These are phyloP conservation scores for Teunomyces cretensis DNA, from an alignment of 805 yeast species.

Conservation along the genomic window DNA sequence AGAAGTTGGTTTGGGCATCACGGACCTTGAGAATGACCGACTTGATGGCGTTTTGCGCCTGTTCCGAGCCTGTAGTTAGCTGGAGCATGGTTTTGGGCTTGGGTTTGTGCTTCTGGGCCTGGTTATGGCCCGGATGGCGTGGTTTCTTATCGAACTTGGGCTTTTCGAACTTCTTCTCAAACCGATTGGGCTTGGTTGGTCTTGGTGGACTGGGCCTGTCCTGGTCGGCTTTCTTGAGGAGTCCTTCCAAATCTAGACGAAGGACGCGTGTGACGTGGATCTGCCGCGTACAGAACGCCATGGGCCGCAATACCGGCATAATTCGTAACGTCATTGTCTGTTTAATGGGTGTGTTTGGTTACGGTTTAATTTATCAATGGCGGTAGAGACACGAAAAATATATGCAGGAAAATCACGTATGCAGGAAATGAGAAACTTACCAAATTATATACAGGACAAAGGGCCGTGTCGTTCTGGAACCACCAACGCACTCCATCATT, in stretches of 20 bases:
- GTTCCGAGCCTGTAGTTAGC: constrained; percentile 20
- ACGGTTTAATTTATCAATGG: not conserved
- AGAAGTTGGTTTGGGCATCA: constrained; percentile 11
- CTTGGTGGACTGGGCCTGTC: not conserved
- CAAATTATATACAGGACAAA: not conserved
- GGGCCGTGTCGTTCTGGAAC: too few relatives aligned
- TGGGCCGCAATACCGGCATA: not conserved
- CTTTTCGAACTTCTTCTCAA: not conserved
- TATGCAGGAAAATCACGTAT: not conserved
- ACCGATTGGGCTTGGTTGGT: not conserved
- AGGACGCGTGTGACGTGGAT: not conserved
- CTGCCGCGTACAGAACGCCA: not conserved
- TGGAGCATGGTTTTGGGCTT: constrained; percentile 11
- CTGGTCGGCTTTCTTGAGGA: not conserved
- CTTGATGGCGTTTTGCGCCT: constrained; percentile 22
- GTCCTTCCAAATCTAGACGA: constrained; percentile 1
- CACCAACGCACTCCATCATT: too few relatives aligned
- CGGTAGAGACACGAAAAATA: not conserved
- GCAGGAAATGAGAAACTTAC: not conserved
- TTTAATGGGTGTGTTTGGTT: not conserved
- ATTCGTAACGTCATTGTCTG: not conserved
- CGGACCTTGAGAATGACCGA: constrained; percentile 18
- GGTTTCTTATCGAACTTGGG: not conserved
- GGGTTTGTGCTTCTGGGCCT: not conserved
- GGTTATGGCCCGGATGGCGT: not conserved